A percentile compares a stretch with the other conserved stretches of the same genome.
phyloP scores from a whole-genome alignment of 805 yeast species.

The Monosporozyma yasuniensis region DNA sequence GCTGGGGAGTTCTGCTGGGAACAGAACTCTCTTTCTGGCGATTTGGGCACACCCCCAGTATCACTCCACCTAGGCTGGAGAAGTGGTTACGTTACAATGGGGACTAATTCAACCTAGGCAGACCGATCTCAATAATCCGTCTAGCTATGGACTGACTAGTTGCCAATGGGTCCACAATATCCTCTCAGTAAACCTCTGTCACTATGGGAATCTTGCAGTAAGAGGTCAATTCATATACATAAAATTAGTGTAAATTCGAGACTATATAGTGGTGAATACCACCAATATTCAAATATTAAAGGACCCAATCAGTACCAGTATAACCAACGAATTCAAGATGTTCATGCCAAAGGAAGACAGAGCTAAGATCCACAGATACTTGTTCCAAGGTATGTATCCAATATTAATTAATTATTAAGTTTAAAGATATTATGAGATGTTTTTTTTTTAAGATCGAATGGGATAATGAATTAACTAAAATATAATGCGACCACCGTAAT shows the following conservation, averaged over 20 bases:
- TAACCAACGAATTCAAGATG: constrained; percentile 44
- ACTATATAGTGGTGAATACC: constrained; percentile 1
- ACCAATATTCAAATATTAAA: neutral
- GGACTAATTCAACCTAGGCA: no score
- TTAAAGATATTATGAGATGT: no score
- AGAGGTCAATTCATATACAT: neutral
- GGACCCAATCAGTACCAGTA: neutral
- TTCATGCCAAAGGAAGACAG: constrained; percentile 99
- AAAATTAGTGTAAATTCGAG: neutral
- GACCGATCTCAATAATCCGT: no score
- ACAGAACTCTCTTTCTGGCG: no score
- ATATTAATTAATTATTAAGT: neutral
- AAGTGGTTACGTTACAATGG: no score
- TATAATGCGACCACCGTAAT: no score
- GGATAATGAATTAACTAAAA: no score
- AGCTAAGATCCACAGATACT: constrained; percentile 98
- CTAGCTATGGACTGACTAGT: neutral
- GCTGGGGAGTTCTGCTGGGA: neutral
- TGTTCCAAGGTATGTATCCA: constrained; percentile 86
- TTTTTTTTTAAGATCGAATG: no score
- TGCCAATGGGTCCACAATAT: neutral
- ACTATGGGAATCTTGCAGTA: neutral
- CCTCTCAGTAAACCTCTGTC: neutral
- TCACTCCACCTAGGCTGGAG: no score
- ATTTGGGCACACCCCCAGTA: no score